Evolutionary conservation across 2,329 filamentous ascomycete species (phyloP), one percentile per base, ranked within the genome.

Genomic region (Drechslerella dactyloides): DNA sequence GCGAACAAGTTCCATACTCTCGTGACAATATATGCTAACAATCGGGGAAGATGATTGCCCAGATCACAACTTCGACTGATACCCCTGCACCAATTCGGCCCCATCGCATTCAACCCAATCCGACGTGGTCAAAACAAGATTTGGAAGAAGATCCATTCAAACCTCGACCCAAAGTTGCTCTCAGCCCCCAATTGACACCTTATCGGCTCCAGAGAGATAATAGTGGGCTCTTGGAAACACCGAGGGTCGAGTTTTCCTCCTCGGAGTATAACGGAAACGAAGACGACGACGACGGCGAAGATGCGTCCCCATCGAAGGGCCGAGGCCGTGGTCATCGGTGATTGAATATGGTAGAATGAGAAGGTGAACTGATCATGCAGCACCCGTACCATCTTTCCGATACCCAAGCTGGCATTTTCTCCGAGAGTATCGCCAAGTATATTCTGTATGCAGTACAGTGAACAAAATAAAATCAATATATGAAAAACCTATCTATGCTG

Each of bases 61-160:
- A 61, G 55, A 73, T 68, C 19, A 54, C 68, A 37, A 68, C 63
- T 33, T 66, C 73, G 10, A 50, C 64, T 6, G 66, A 72, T 37
- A 74, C 73, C 42, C 74, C 73, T 48, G 68, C 68, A 15, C 60
- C 60, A 30, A 37, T 23, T 2, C 60, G 68, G n/a, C 15, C 60
- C 5, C 55, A 61, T 11, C 68, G 60, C 10, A 52, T 61, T 8
- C 24, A 56, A 8, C 60, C 68, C 17, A 58, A 72, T 17, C 68
- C 68, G 1, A 46, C 55, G 1, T 61, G 55, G 51, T 72, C 68
- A 17, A 65, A 54, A 51, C 60, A 72, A 27, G 68, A 72, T n/a
- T 69, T 75, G 1, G 76, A 76, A 33, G 76, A 76, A 65, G 75
- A 77, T 37, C 68, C 76, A n/a, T 77, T 77, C 51, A 77, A 75